A percentile compares a stretch with the other conserved stretches of the same genome.
These are phyloP conservation scores for Byssoonygena ceratinophila DNA, from an alignment of 2,329 filamentous ascomycete species.

Conservation along the genomic window DNA sequence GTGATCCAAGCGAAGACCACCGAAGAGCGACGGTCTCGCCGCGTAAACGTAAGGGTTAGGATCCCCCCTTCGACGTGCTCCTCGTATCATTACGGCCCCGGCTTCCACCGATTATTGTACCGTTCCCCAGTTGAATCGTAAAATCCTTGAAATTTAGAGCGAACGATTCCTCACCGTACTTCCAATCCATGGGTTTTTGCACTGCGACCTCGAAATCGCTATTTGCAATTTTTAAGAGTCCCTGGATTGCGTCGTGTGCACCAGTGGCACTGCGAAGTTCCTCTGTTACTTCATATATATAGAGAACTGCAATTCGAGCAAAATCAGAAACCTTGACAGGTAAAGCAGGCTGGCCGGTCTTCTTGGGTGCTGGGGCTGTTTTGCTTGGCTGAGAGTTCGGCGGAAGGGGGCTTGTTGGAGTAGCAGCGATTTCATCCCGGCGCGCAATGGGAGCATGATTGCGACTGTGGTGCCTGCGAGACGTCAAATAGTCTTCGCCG, in stretches of 20 bases:
- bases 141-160: conserved; percentile 18
- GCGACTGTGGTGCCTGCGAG: background rate
- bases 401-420: conserved; percentile 18
- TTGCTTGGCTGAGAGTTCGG: conserved; percentile 17
- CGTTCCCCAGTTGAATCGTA: conserved; percentile 2
- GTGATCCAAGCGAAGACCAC: background rate
- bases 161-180: conserved; percentile 16
- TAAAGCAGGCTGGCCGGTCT: conserved; percentile 14
- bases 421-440: background rate
- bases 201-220: conserved; percentile 2
- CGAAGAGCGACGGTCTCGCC: background rate
- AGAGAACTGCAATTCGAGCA: conserved; percentile 22
- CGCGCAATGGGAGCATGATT: conserved; percentile 11
- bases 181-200: conserved; percentile 17
- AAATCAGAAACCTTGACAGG: conserved; percentile 21
- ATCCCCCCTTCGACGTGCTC: background rate
- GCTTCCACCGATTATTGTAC: conserved; percentile 3
- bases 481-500: background rate
- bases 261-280: conserved; percentile 15
- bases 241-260: conserved; percentile 18
- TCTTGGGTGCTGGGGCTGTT: conserved; percentile 7
- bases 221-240: conserved; percentile 9
- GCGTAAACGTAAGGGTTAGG: background rate
- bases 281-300: conserved; percentile 21
- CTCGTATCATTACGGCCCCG: background rate